A percentile compares a stretch with the other conserved stretches of the same genome.
Conservation (phyloP, 2,329 filamentous ascomycete genomes). For the Talaromyces sp. region DNA sequence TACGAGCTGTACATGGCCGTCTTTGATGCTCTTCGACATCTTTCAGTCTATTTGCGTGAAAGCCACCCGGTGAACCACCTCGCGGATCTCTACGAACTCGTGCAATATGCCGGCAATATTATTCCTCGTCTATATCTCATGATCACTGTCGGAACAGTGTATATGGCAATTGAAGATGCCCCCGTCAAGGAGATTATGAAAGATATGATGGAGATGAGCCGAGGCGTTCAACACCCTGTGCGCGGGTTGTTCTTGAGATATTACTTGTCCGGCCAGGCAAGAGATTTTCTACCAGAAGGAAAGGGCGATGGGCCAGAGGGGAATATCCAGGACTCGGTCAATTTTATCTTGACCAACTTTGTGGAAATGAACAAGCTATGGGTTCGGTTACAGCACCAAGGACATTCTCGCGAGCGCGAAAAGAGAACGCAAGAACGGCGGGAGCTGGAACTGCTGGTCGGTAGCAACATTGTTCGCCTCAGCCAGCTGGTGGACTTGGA, state of each 20-base stretch:
- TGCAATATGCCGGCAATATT: slow-evolving; percentile 97
- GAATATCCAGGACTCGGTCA: slow-evolving; percentile 94
- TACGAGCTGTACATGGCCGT: slow-evolving; percentile 99
- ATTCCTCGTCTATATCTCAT: slow-evolving; percentile 94
- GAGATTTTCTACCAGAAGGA: slow-evolving; percentile 78
- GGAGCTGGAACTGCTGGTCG: slow-evolving; percentile 90
- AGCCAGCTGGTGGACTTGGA: slow-evolving; percentile 95
- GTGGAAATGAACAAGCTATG: slow-evolving; percentile 99
- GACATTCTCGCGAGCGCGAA: slow-evolving; percentile 90
- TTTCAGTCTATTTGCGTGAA: slow-evolving; percentile 93
- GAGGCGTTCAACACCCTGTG: slow-evolving; percentile 94
- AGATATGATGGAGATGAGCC: slow-evolving; percentile 99
- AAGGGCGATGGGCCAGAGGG: slow-evolving; percentile 87
- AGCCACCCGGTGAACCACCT: slow-evolving; percentile 97
- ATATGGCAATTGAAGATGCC: slow-evolving; percentile 97
- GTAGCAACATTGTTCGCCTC: slow-evolving; percentile 89
- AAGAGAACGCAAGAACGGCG: slow-evolving; percentile 90
- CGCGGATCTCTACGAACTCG: slow-evolving; percentile 93
- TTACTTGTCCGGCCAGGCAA: slow-evolving; percentile 90
- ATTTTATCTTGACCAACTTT: slow-evolving; percentile 96
- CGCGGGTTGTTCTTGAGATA: slow-evolving; percentile 93
- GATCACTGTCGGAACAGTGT: slow-evolving; percentile 98
- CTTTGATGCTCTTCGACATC: slow-evolving; percentile 93
- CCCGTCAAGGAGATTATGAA: slow-evolving; percentile 99
- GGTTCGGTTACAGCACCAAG: slow-evolving; percentile 95